phyloP scores from a whole-genome alignment of 306 rosid species.

The Cicer yamashitae region DNA sequence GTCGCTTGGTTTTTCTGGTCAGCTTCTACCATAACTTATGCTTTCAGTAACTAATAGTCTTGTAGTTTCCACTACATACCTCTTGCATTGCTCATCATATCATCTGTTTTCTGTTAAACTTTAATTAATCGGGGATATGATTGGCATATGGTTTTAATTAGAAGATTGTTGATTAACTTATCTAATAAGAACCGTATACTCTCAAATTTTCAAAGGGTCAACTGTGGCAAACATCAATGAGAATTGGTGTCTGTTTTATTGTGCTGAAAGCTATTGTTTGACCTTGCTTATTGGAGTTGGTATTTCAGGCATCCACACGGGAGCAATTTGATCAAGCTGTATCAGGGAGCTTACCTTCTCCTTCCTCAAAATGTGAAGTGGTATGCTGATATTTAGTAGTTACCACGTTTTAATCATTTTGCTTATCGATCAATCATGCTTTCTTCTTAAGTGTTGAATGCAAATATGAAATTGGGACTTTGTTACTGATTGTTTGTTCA shows the following conservation, averaged over 20 bases:
- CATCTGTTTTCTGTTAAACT: conserved; percentile 29
- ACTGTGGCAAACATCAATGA: conserved; percentile 44
- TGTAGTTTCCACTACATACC: conserved; percentile 6
- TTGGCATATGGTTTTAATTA: conserved; percentile 38
- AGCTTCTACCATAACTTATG: conserved; percentile 34
- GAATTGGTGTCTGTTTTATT: conserved; percentile 39
- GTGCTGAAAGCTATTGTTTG: conserved; percentile 32
- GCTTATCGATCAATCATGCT: conserved; percentile 27
- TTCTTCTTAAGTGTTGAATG: conserved; percentile 25
- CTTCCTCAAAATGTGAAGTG: conserved; percentile 47
- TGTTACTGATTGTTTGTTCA: conserved; percentile 44
- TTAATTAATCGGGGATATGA: background rate
- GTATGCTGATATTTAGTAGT: conserved; percentile 49
- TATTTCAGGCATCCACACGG: conserved; percentile 48
- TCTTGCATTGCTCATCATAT: conserved; percentile 17
- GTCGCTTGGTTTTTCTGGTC: conserved; percentile 28
- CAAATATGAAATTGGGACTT: conserved; percentile 35
- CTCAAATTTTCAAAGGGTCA: conserved; percentile 52
- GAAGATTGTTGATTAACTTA: conserved; percentile 14
- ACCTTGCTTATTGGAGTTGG: conserved; percentile 39
- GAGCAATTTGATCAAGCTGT: conserved; percentile 49
- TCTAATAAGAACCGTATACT: conserved; percentile 31
- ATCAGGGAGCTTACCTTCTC: conserved; percentile 39
- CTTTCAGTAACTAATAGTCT: conserved; percentile 36
- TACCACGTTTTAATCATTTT: conserved; percentile 23